phyloP scores from a whole-genome alignment of 1,284 basidiomycete genomes.

The Pulveroboletus sp. region DNA sequence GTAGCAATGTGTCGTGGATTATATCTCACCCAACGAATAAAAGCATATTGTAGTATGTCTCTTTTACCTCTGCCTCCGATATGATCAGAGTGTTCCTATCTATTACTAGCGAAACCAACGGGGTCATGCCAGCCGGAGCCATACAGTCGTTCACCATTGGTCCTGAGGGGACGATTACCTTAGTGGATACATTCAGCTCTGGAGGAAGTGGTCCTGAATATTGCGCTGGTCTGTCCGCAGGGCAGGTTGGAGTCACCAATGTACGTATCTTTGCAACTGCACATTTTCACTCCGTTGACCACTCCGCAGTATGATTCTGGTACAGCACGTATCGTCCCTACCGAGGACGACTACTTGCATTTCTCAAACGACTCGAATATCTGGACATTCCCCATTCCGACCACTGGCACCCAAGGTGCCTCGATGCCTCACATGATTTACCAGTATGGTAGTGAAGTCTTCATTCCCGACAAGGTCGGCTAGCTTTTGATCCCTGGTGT shows the following conservation, averaged over 20 bases:
- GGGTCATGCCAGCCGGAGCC: constrained; percentile 47
- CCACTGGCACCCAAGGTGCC: constrained; percentile 35
- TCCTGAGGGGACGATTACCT: constrained; percentile 44
- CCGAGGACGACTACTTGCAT: constrained; percentile 39
- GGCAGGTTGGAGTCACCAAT: constrained; percentile 61
- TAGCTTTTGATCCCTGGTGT: not conserved
- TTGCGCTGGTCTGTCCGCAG: constrained; percentile 50
- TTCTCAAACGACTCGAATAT: constrained; percentile 45
- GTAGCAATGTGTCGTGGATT: constrained; percentile 48
- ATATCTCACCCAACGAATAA: constrained; percentile 44
- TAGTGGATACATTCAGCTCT: constrained; percentile 50
- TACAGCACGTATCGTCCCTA: constrained; percentile 56
- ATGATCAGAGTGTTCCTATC: not conserved
- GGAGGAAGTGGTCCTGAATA: constrained; percentile 56
- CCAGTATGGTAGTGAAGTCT: constrained; percentile 52
- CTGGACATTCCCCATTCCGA: constrained; percentile 54
- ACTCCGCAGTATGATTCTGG: constrained; percentile 53
- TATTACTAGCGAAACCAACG: constrained; percentile 53
- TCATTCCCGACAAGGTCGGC: constrained; percentile 65
- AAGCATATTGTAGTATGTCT: constrained; percentile 55
- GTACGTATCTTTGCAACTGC: constrained; percentile 32
- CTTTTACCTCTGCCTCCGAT: not conserved
- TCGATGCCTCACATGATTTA: constrained; percentile 68
- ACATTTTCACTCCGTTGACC: not conserved
- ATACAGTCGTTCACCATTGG: constrained; percentile 60